A percentile compares a stretch with the other conserved stretches of the same genome.
Conservation (phyloP, 306 rosid genomes). For the Adenanthera pavonina region DNA sequence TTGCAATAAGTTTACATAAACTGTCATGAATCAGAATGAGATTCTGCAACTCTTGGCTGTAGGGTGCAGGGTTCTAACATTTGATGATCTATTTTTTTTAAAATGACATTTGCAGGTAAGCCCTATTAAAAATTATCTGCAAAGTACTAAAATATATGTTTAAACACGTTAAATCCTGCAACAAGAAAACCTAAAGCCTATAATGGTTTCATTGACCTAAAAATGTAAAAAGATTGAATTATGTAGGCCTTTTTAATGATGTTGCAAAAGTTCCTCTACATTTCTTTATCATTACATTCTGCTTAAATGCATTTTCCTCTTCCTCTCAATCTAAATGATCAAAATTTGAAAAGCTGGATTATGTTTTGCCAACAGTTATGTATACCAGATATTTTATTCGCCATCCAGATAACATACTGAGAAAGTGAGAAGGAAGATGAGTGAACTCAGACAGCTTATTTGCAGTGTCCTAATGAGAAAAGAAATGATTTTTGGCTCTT, state of each 20-base stretch:
- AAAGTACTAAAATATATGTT: neutral
- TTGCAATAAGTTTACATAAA: neutral
- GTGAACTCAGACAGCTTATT: neutral
- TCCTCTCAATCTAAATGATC: neutral
- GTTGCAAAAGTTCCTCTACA: neutral
- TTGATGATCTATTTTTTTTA: neutral
- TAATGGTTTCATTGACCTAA: neutral
- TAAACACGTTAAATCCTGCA: neutral
- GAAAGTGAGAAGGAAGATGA: slow-evolving; percentile 20
- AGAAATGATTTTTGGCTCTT: neutral
- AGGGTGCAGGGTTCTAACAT: neutral
- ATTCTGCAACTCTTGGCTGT: neutral
- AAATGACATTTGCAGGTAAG: neutral
- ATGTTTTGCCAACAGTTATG: neutral
- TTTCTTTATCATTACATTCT: neutral
- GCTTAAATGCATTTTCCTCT: neutral
- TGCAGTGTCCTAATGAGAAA: neutral
- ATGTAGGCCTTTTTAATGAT: neutral
- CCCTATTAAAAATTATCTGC: neutral
- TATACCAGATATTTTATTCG: neutral
- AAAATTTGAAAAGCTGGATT: neutral
- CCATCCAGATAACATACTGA: neutral
- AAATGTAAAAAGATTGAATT: neutral
- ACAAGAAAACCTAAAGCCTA: neutral
- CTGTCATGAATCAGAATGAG: neutral